Conservation (phyloP, 768 basidiomycete genomes). For the Boletus pseudopeckii region DNA sequence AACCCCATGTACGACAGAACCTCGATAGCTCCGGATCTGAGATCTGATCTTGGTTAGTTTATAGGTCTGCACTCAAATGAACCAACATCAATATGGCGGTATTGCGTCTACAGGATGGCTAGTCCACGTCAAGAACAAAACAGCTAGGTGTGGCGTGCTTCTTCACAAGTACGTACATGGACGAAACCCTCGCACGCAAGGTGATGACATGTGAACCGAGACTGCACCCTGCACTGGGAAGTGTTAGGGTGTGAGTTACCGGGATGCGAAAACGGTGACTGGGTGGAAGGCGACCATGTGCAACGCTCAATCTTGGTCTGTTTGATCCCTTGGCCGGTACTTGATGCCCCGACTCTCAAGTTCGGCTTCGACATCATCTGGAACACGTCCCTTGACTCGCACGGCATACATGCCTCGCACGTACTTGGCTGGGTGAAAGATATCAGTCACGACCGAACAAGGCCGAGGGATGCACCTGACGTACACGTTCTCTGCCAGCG, state of each 20-base stretch:
- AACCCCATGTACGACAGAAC: slow-evolving; percentile 11
- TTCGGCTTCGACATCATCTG: slow-evolving; percentile 81
- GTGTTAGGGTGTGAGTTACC: background rate
- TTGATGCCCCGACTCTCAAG: slow-evolving; percentile 74
- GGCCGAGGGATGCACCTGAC: slow-evolving; percentile 27
- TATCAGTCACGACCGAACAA: slow-evolving; percentile 2
- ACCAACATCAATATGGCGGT: background rate
- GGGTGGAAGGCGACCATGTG: slow-evolving; percentile 3
- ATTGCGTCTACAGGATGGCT: slow-evolving; percentile 10
- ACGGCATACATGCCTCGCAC: slow-evolving; percentile 92
- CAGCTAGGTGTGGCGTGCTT: background rate
- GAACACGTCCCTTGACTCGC: slow-evolving; percentile 79
- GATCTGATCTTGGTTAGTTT: background rate
- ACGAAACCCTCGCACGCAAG: slow-evolving; percentile 2
- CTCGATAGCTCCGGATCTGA: background rate
- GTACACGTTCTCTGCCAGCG: slow-evolving; percentile 92
- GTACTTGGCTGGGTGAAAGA: slow-evolving; percentile 66
- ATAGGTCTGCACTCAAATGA: background rate
- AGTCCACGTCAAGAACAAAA: background rate
- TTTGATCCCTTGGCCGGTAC: slow-evolving; percentile 83
- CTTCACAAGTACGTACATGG: slow-evolving; percentile 3
- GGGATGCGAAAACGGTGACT: background rate
- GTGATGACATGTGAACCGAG: slow-evolving; percentile 16
- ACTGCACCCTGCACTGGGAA: background rate
- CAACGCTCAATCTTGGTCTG: slow-evolving; percentile 57